Percentiles rank a stretch among this genome's conserved stretches.
These are phyloP conservation scores for Colletotrichum viniferum DNA, from an alignment of 2,329 filamentous ascomycete genomes.

Conservation along the genomic window DNA sequence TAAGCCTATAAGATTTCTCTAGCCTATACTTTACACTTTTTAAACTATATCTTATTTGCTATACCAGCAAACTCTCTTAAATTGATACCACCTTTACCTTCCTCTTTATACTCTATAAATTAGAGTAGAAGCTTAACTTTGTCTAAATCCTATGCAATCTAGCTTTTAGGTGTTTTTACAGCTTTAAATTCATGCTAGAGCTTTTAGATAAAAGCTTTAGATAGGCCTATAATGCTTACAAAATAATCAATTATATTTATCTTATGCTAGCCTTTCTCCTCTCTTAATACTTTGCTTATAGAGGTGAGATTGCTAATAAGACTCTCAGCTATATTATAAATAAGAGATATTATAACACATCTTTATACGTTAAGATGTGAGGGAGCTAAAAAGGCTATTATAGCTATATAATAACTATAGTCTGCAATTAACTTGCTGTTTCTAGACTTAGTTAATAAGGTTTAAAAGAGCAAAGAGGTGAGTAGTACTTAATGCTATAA, in stretches of 20 bases:
- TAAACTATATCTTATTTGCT: too few species aligned
- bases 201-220: too few species aligned
- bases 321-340: not conserved
- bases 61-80: too few species aligned
- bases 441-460: not conserved
- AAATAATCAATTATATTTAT: not conserved
- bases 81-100: too few species aligned
- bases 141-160: too few species aligned
- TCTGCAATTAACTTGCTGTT: not conserved
- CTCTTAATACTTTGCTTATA: not conserved
- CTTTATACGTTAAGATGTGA: not conserved
- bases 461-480: not conserved
- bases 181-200: too few species aligned
- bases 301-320: not conserved
- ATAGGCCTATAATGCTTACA: not conserved
- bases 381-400: not conserved
- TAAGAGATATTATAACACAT: not conserved
- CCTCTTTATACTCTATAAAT: too few species aligned
- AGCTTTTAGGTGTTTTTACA: too few species aligned
- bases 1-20: too few species aligned
- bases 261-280: not conserved
- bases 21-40: too few species aligned
- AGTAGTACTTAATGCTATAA: not conserved
- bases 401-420: not conserved
- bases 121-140: too few species aligned